These are phyloP conservation scores for Mycena kentingensis DNA, from an alignment of 768 basidiomycete species.

Conservation along the genomic window DNA sequence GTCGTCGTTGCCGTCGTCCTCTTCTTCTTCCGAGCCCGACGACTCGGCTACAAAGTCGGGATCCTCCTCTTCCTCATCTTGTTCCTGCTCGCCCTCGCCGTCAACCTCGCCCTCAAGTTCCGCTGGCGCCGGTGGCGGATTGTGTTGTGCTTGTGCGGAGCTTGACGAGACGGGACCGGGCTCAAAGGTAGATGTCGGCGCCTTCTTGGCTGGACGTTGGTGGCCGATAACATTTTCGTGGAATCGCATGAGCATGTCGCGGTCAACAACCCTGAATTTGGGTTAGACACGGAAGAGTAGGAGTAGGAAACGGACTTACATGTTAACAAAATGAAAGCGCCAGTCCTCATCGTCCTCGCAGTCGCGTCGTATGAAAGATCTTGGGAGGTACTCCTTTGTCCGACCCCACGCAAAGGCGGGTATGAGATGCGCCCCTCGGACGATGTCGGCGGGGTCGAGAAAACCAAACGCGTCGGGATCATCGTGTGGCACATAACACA, in stretches of 20 bases:
- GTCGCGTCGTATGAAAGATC: constrained; percentile 9
- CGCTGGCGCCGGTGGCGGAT: too few relatives aligned
- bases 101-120: too few relatives aligned
- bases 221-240: background rate
- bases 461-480: constrained; percentile 45
- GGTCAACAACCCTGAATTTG: constrained; percentile 33
- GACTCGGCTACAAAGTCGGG: too few relatives aligned
- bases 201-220: too few relatives aligned
- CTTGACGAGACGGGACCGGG: too few relatives aligned
- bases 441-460: constrained; percentile 42
- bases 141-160: too few relatives aligned
- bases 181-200: too few relatives aligned
- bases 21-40: too few relatives aligned
- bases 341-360: constrained; percentile 33
- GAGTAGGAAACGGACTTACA: constrained; percentile 29
- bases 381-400: constrained; percentile 20
- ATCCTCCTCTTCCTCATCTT: too few relatives aligned
- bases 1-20: too few relatives aligned
- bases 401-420: constrained; percentile 36
- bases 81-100: too few relatives aligned
- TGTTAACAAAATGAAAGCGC: constrained; percentile 36
- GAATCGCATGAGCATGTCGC: constrained; percentile 37
- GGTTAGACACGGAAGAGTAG: constrained; percentile 1
- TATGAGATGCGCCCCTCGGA: constrained; percentile 44
- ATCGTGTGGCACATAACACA: constrained; percentile 34